Evolutionary conservation across 305 asterid genomes (phyloP), one percentile per base, ranked within the genome.

Genomic region (Solanum hybrid): DNA sequence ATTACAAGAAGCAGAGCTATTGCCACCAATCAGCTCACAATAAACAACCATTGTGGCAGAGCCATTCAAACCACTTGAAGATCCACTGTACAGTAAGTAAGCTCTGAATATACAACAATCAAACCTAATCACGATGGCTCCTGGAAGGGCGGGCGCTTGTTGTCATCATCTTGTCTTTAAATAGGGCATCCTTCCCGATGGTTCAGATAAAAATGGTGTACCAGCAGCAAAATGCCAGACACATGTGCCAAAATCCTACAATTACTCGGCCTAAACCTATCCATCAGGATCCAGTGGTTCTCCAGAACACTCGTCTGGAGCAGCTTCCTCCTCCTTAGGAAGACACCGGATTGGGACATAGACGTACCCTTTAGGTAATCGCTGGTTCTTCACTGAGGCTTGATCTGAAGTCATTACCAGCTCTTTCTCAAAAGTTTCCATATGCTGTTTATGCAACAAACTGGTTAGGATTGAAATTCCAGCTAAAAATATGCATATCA

Each of bases 371-470:
- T 96, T 95, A 10, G 99, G 99, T 72, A 96, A 92, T 89, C 98
- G 94, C 92, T 95, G 99, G 87, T 97, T 97, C 93, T 93, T 97
- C 95, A 95, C 90, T 6, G 99, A 92, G 82, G 99, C 99, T 94
- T 96, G 99, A 92, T 97, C 99, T 38, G 99, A 95, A 60, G 99
- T 97, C 99, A 97, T 96, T 66, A 94, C 91, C 36, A 97, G 93
- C 94, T 97, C 99, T 90, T 95, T 97, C 72, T 93, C 98, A 86
- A 97, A 95, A n/a, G 96, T 95, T 90, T 97, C 99, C 8, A 91
- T 85, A 89, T 94, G 94, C 98, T 95, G 95, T 87, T 86, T 87
- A 14, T 86, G 82, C 82, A 89, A 73, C 42, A 90, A 90, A 85
- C 46, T 51, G 31, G 77, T 56, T 32, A 85, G 20, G 77, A 85